Evolutionary conservation across 345 rosid genomes (phyloP), one percentile per base, ranked within the genome.

Genomic region (Gossypium sturtianum): DNA sequence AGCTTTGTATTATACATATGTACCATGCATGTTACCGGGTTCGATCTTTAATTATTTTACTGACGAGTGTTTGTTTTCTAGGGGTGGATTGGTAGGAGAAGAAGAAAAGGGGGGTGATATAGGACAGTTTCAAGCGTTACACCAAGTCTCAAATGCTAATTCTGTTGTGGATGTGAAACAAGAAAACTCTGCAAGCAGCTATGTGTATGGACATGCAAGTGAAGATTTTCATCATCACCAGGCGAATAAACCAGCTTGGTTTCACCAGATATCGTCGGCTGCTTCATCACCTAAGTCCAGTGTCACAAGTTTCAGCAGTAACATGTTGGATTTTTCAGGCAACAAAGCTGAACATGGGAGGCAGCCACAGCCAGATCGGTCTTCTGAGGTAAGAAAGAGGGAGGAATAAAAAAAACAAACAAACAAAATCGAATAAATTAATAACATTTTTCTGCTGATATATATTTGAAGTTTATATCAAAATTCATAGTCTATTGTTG

Each of bases 71-170:
- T 43, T 61, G 71, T 0, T 47, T 69, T 76, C 0, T 71, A 90
- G 98, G 83, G 84, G 94, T 38, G 94, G 98, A 77, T 79, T 90
- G 83, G 82, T 87, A 71, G 85, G 83, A 48, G 91, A 86, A 53
- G 93, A 89, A 70, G 91, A 89, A 3, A 84, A 81, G 63, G 77
- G n/a, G 20, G 66, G 77, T 47, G 68, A 74, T 51, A 82, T 85
- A 77, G 74, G 80, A 59, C 86, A 83, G 57, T 87, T 88, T 77
- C 91, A 89, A 74, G 82, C 85, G 60, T 51, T 89, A 34, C 89
- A 85, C 59, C 90, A 89, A 67, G 79, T 82, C 29, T 78, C 91
- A n/a, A 83, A 73, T 80, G 76, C 73, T 73, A 67, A 47, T 23
- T 71, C 70, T 65, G 72, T 77, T 56, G 77, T 76, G 60, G 81